These are phyloP conservation scores for Amanita jacksonii DNA, from an alignment of 768 basidiomycete genomes.

Conservation along the genomic window DNA sequence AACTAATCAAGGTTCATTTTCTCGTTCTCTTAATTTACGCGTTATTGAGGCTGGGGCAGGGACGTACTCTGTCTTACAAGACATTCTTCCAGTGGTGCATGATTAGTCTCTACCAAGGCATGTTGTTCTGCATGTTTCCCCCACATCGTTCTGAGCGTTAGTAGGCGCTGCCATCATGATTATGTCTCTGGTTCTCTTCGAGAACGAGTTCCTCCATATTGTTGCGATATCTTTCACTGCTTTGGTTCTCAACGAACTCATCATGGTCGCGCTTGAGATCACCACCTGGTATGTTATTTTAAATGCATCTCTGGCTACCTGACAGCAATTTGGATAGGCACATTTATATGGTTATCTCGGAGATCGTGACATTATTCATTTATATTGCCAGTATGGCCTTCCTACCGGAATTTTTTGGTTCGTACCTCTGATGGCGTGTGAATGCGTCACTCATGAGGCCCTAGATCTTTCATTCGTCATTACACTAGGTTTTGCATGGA, in stretches of 20 bases:
- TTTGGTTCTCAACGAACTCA: slow-evolving; percentile 90
- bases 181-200: slow-evolving; percentile 90
- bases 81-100: slow-evolving; percentile 98
- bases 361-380: slow-evolving; percentile 79
- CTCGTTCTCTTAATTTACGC: not conserved
- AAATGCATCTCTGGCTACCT: no score
- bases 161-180: slow-evolving; percentile 98
- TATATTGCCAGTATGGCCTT: slow-evolving; percentile 91
- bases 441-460: not conserved
- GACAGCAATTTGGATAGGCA: no score
- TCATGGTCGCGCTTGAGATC: slow-evolving; percentile 98
- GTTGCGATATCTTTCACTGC: slow-evolving; percentile 98
- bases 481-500: slow-evolving; percentile 83
- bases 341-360: slow-evolving; percentile 87
- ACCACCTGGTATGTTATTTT: slow-evolving; percentile 98
- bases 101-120: slow-evolving; percentile 97
- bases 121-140: slow-evolving; percentile 9
- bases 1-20: slow-evolving; percentile 76
- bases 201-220: slow-evolving; percentile 95
- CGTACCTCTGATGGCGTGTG: slow-evolving; percentile 18
- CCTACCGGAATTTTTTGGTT: slow-evolving; percentile 95
- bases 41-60: slow-evolving; percentile 34
- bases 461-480: slow-evolving; percentile 90
- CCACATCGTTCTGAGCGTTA: not conserved
- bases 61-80: slow-evolving; percentile 90